Base-by-base conservation (phyloP, 75 land plant genomes). In the Adiantum capillusveneris region DNA sequence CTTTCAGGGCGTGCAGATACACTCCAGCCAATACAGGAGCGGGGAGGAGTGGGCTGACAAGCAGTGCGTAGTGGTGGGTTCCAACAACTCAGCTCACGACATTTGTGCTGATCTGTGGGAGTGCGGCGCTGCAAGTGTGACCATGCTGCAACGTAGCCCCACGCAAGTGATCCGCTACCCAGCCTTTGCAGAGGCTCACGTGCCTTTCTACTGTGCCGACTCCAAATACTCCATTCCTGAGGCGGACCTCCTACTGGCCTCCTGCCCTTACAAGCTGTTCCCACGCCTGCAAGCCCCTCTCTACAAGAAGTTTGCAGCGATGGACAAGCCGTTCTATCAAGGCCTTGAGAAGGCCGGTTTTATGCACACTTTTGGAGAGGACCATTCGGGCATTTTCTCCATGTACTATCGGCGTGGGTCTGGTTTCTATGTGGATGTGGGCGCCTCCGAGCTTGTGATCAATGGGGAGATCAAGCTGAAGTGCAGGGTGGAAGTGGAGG, bases 51-150 rank as follows among this genome's bases (percentile, higher is more conserved):
- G 51, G 50, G 28, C 25, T 6, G 63, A 55, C 2, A 61, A 61
- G 28, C 46, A 28, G 11, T 43, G 50, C 22, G 63, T 61, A 1
- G 63, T 61, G 11, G n/a, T 61, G 16, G 63, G 63, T 5, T 44
- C 54, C 28, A 61, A 45, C 63, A 61, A 20, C 28, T 61, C 63
- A 7, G 63, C 63, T 11, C 63, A 61, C 51, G 63, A 61, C 51
- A 61, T 61, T 27, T 43, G 50, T 27, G 25, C 63, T 16, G 24
- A 61, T n/a, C 63, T 61, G 6, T 45, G 63, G 53, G 54, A 61
- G 51, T 11, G 2, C 11, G 54, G 51, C 9, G 63, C 63, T 2
- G 63, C 46, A 3, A 28, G 21, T 11, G 63, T 61, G 2, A 61
- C 63, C 63, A 61, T 61, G 63, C 14, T 61, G 16, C 63, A 61